phyloP scores from a whole-genome alignment of 2,329 filamentous ascomycete species.

The Exutisphaerella laricina region DNA sequence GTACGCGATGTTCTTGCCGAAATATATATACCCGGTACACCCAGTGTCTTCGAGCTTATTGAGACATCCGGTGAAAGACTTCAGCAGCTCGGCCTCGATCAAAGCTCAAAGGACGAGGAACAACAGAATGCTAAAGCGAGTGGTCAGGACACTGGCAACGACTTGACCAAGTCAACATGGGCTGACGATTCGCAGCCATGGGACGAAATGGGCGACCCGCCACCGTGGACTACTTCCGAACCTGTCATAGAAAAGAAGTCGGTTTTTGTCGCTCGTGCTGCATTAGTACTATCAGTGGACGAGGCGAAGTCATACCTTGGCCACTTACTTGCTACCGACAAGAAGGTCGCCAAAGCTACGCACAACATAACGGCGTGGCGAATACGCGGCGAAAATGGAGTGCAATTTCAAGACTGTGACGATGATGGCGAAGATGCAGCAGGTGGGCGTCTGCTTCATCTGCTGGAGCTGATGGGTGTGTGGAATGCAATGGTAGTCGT shows the following conservation, averaged over 20 bases:
- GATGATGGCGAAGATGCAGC: slow-evolving; percentile 95
- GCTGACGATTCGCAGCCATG: slow-evolving; percentile 31
- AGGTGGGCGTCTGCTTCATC: slow-evolving; percentile 73
- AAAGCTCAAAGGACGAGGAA: slow-evolving; percentile 22
- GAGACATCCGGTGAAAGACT: slow-evolving; percentile 48
- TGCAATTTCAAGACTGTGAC: slow-evolving; percentile 79
- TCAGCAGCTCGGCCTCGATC: slow-evolving; percentile 30
- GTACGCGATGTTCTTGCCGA: slow-evolving; percentile 61
- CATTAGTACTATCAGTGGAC: slow-evolving; percentile 60
- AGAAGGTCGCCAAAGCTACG: slow-evolving; percentile 76
- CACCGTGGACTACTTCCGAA: slow-evolving; percentile 70
- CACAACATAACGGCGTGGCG: slow-evolving; percentile 97
- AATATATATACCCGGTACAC: slow-evolving; percentile 67
- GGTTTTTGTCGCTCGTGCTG: slow-evolving; percentile 75
- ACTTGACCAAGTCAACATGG: slow-evolving; percentile 1
- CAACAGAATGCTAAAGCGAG: slow-evolving; percentile 29
- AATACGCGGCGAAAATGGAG: slow-evolving; percentile 54
- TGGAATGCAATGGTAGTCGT: slow-evolving; percentile 94
- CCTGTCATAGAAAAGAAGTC: slow-evolving; percentile 77
- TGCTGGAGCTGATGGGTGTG: slow-evolving; percentile 91
- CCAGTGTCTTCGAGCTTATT: slow-evolving; percentile 87
- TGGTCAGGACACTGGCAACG: slow-evolving; percentile 25
- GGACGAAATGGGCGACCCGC: slow-evolving; percentile 37
- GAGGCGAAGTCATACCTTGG: slow-evolving; percentile 67
- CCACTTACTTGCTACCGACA: slow-evolving; percentile 75